Conservation (phyloP, 352 stramenopile species). For the Thalassiosira hispida region DNA sequence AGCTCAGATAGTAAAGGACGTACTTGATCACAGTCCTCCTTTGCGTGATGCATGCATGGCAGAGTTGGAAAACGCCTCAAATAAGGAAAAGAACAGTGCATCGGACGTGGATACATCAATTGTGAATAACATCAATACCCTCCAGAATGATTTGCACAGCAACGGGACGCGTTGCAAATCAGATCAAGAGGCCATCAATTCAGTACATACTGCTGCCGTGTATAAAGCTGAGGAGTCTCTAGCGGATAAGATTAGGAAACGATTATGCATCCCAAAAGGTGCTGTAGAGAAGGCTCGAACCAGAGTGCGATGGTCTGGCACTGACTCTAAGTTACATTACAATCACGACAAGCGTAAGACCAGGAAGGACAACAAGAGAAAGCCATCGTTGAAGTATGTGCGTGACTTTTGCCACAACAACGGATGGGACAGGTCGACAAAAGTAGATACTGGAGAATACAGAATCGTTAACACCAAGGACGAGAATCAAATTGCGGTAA, state of each 20-base stretch:
- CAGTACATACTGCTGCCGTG: background rate
- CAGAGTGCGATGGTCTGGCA: background rate
- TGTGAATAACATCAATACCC: background rate
- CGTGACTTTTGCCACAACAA: background rate
- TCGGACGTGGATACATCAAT: background rate
- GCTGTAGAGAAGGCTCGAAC: background rate
- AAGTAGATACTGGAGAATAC: constrained; percentile 4
- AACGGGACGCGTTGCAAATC: background rate
- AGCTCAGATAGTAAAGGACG: no score
- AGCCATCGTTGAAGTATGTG: constrained; percentile 2
- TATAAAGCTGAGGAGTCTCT: background rate
- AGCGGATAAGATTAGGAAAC: background rate
- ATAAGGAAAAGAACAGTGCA: no score
- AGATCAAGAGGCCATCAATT: constrained; percentile 4
- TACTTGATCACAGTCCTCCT: no score
- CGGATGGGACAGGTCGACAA: background rate
- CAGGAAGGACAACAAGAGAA: no score
- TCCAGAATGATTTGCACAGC: background rate
- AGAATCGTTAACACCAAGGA: constrained; percentile 1
- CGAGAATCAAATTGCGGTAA: background rate
- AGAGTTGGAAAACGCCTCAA: no score
- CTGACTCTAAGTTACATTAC: no score
- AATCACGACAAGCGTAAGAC: no score
- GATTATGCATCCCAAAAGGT: background rate
- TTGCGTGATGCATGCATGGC: no score